Evolutionary conservation across 2,329 filamentous ascomycete species (phyloP).

Genomic region (Rhynchosporium agropyri): DNA sequence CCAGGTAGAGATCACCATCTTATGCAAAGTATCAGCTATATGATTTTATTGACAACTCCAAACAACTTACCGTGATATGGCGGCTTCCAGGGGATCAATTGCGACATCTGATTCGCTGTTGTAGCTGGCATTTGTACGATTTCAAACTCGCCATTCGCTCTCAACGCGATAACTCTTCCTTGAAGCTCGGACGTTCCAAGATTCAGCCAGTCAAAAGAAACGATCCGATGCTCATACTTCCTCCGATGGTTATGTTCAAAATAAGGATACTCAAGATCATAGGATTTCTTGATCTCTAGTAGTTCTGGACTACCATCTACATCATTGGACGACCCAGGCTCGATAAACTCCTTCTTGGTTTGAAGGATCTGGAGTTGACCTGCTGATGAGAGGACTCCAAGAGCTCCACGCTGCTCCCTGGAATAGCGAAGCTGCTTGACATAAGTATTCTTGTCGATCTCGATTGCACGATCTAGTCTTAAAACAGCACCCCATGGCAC

Average conservation of each 20-base stretch:
- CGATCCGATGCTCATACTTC: constrained; percentile 57
- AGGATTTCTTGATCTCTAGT: constrained; percentile 60
- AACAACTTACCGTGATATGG: constrained; percentile 51
- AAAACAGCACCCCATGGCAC: constrained; percentile 65
- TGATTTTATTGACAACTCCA: neutral
- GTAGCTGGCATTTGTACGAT: constrained; percentile 63
- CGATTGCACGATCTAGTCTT: constrained; percentile 59
- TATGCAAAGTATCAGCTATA: constrained; percentile 36
- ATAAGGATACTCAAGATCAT: constrained; percentile 64
- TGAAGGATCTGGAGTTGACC: constrained; percentile 66
- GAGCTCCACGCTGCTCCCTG: constrained; percentile 61
- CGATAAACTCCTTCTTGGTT: constrained; percentile 56
- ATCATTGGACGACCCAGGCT: constrained; percentile 47
- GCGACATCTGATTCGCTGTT: constrained; percentile 60
- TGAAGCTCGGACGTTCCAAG: constrained; percentile 57
- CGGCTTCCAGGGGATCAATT: constrained; percentile 62
- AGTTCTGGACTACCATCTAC: constrained; percentile 60
- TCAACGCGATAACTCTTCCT: constrained; percentile 60
- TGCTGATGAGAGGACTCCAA: constrained; percentile 63
- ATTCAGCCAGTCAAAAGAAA: constrained; percentile 70
- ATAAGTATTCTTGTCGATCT: constrained; percentile 57
- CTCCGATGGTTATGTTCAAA: constrained; percentile 51
- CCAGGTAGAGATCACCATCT: constrained; percentile 57
- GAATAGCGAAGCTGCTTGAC: constrained; percentile 66
- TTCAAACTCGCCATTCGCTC: constrained; percentile 62